Evolutionary conservation across 495 filamentous ascomycete genomes (phyloP).

Genomic region (Daldinia childiae): DNA sequence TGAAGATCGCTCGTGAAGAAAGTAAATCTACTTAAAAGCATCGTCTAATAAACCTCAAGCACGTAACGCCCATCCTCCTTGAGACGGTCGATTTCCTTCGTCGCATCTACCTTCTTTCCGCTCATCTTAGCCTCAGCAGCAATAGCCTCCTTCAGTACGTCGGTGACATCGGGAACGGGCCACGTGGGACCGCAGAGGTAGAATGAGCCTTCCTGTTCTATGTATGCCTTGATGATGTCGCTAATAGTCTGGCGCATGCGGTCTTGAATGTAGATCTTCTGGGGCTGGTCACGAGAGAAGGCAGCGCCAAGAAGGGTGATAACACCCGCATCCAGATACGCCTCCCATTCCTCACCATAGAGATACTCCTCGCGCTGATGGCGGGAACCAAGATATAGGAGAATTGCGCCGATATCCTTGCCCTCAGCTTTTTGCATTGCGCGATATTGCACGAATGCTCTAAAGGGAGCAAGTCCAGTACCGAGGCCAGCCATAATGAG

Average conservation of each 20-base stretch:
- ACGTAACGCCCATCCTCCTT: constrained; percentile 97
- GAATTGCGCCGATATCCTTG: constrained; percentile 89
- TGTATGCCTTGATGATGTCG: constrained; percentile 91
- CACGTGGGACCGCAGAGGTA: constrained; percentile 98
- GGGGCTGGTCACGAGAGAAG: constrained; percentile 94
- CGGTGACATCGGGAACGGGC: constrained; percentile 98
- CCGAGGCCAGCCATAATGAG: constrained; percentile 99
- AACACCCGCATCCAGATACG: constrained; percentile 93
- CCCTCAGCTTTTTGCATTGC: constrained; percentile 96
- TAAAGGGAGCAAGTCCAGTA: constrained; percentile 96
- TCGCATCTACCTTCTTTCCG: constrained; percentile 84
- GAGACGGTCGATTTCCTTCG: constrained; percentile 92
- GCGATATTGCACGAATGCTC: constrained; percentile 97
- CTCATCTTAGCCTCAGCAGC: constrained; percentile 72
- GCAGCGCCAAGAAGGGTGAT: constrained; percentile 93
- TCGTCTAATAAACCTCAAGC: constrained; percentile 85
- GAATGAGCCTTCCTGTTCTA: constrained; percentile 87
- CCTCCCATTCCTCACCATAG: constrained; percentile 99
- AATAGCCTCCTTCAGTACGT: constrained; percentile 92
- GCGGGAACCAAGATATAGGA: constrained; percentile 95
- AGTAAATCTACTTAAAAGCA: constrained; percentile 16
- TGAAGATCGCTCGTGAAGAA: neutral
- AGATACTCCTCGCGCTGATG: constrained; percentile 99
- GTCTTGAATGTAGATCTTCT: constrained; percentile 99
- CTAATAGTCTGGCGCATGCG: constrained; percentile 88